Evolutionary conservation across 106 monocot species (phyloP).

Genomic region (Apostasia shenzhenica): DNA sequence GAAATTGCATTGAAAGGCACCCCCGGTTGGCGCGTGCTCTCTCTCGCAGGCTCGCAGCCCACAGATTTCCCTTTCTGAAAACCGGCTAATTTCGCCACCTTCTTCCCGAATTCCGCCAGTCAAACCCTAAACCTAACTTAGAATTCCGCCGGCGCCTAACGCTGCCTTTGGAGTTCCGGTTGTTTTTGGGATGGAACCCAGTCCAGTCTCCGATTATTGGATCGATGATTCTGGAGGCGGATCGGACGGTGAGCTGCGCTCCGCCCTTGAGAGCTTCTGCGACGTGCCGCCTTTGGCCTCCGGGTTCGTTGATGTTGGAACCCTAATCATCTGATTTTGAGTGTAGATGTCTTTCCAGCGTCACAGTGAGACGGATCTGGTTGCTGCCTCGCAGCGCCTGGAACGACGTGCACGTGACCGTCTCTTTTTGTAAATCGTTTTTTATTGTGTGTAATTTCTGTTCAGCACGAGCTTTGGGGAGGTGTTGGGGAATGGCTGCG

Average conservation of each 20-base stretch:
- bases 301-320: constrained; percentile 15
- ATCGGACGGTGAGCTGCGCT: constrained; percentile 46
- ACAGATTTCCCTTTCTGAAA: background rate
- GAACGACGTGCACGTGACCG: background rate
- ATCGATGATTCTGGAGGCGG: constrained; percentile 41
- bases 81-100: background rate
- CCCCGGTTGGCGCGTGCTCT: background rate
- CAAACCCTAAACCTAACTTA: background rate
- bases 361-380: background rate
- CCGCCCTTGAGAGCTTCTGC: constrained; percentile 42
- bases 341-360: background rate
- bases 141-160: background rate
- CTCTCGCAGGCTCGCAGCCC: too few relatives aligned
- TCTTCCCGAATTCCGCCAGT: background rate
- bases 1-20: background rate
- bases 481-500: constrained; percentile 17
- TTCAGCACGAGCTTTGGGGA: constrained; percentile 24
- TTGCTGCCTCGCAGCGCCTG: background rate
- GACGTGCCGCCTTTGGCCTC: constrained; percentile 19
- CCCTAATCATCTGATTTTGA: background rate
- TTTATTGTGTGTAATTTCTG: background rate
- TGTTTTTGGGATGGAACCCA: constrained; percentile 20
- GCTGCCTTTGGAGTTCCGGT: background rate
- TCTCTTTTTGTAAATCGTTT: background rate
- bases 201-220: constrained; percentile 44